These are phyloP conservation scores for Rhododendron griersonianum DNA, from an alignment of 148 eudicot species.

Conservation along the genomic window DNA sequence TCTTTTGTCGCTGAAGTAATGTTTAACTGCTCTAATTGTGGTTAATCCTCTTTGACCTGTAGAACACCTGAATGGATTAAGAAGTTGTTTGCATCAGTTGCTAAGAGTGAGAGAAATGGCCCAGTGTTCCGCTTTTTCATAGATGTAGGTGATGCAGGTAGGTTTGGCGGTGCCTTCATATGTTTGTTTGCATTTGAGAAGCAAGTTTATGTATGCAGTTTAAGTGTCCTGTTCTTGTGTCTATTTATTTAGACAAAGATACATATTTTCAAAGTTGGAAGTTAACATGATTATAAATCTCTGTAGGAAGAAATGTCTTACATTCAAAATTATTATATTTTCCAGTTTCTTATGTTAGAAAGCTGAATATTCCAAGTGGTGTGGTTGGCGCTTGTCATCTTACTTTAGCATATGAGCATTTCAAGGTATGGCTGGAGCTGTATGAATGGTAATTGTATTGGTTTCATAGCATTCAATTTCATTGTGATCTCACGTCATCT, in stretches of 20 bases:
- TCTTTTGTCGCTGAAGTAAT: not conserved
- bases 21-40: not conserved
- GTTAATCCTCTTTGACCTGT: conserved; percentile 16
- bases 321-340: conserved; percentile 20
- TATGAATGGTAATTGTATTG: not conserved
- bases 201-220: not conserved
- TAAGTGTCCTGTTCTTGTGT: not conserved
- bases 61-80: conserved; percentile 90
- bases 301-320: not conserved
- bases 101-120: conserved; percentile 67
- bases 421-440: conserved; percentile 52
- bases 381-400: conserved; percentile 97
- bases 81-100: conserved; percentile 63
- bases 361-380: conserved; percentile 86
- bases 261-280: not conserved
- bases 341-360: conserved; percentile 81
- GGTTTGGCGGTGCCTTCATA: not conserved
- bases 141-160: conserved; percentile 98
- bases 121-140: conserved; percentile 95
- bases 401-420: conserved; percentile 86
- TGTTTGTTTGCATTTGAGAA: not conserved
- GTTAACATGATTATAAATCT: not conserved
- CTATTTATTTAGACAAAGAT: not conserved
- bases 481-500: not conserved
- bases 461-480: not conserved